phyloP scores from a whole-genome alignment of 345 rosid genomes.

The Gossypium stocksii region DNA sequence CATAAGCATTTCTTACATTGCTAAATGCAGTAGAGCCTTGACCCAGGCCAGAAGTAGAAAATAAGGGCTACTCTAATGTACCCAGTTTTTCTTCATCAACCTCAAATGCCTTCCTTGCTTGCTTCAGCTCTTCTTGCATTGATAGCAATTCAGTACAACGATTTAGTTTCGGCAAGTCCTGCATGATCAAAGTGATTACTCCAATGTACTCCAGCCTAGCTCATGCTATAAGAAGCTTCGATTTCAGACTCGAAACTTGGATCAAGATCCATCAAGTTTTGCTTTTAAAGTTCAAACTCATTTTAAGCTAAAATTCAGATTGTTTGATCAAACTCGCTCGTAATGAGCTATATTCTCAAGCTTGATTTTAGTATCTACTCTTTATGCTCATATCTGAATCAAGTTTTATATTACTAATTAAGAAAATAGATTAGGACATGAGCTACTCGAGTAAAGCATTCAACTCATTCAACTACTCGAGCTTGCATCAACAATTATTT shows the following conservation, averaged over 20 bases:
- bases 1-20: not conserved
- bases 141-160: conserved; percentile 79
- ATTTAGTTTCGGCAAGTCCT: conserved; percentile 86
- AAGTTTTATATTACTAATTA: no score
- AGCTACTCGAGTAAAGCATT: no score
- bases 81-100: conserved; percentile 89
- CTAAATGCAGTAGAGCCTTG: not conserved
- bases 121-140: conserved; percentile 97
- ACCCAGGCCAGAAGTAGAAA: not conserved
- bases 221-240: not conserved
- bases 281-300: not conserved
- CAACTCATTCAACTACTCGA: no score
- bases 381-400: no score
- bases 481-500: no score
- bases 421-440: no score
- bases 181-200: conserved; percentile 23
- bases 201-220: not conserved
- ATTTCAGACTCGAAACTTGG: not conserved
- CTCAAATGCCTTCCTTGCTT: conserved; percentile 95
- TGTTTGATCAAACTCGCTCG: no score
- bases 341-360: no score
- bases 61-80: conserved; percentile 29
- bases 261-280: not conserved
- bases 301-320: no score
- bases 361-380: no score